A percentile compares a stretch with the other conserved stretches of the same genome.
Conservation (phyloP, 257 asterid species). For the Pogostemon cablin region DNA sequence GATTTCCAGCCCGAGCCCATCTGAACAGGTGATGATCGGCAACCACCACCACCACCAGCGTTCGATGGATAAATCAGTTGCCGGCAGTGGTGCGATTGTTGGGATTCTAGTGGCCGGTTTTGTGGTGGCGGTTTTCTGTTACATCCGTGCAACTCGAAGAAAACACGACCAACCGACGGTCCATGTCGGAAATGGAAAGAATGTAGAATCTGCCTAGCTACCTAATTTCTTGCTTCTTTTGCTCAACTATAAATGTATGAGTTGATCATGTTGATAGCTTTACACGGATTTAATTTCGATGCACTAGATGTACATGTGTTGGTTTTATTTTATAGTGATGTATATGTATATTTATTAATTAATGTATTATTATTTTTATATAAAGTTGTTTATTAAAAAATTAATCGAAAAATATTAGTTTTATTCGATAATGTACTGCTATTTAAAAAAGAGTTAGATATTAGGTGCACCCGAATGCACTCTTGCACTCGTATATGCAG, state of each 20-base stretch:
- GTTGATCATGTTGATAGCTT: background rate
- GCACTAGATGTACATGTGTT: background rate
- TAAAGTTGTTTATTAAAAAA: no score
- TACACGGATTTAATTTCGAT: background rate
- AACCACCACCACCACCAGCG: conserved; percentile 33
- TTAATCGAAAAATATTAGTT: no score
- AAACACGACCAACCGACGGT: conserved; percentile 33
- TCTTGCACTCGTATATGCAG: no score
- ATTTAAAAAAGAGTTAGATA: no score
- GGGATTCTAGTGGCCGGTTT: conserved; percentile 43
- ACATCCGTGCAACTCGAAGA: conserved; percentile 67
- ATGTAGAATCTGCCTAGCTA: background rate
- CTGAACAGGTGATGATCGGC: conserved; percentile 23
- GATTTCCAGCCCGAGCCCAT: conserved; percentile 27
- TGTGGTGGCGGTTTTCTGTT: conserved; percentile 55
- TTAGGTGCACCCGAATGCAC: no score
- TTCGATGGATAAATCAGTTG: conserved; percentile 36
- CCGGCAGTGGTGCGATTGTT: conserved; percentile 44
- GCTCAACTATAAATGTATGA: background rate
- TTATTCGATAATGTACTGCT: no score
- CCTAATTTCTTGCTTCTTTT: background rate
- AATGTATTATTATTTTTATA: no score
- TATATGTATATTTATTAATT: no score
- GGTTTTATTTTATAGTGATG: background rate
- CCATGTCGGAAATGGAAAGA: conserved; percentile 35